Base-by-base conservation (phyloP, 768 basidiomycete species). In the Suillus subluteus region DNA sequence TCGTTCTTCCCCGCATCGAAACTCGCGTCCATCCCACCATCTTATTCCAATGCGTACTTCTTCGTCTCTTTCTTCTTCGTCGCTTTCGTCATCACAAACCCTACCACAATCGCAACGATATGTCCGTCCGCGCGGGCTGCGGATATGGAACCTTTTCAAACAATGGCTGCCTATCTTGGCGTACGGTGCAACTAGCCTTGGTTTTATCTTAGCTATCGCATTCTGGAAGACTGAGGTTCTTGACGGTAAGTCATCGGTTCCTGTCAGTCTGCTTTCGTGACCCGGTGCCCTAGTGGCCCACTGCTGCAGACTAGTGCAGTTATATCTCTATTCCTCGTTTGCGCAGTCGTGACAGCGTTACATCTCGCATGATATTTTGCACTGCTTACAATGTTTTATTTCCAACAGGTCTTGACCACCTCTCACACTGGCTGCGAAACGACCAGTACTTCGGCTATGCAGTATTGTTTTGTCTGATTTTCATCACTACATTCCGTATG, bases 401-500 rank as follows among this genome's bases (percentile, higher is more conserved):
- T 65, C 55, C 26, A 58, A 13, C 73, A 96, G 95, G 84, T 66
- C 89, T 98, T 44, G 96, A 98, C 79, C 80, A 88, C 46, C 83
- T 97, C 43, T 90, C 95, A 37, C 84, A 85, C 67, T 92, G 91
- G 87, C 82, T 97, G 61, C 88, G 88, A 72, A 83, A 82, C 41
- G 89, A 94, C 75, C 85, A 86, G 66, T 83, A 86, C 66, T 85
- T 87, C 75, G 96, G 96, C 58, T 88, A 93, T 74, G 84, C 87
- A 65, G 86, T 91, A 68, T 87, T 98, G 62, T 95, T 93, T 76
- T 82, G 79, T 71, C 86, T 95, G 74, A 95, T 95, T 68, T 93
- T 95, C 77, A 75, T 95, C 66, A 95, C 93, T 61, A 95, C 93
- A 1, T 89, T 95, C 78, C 93, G 94, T 95, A 79, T 81, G 93